Evolutionary conservation across 2,329 filamentous ascomycete genomes (phyloP).

Genomic region (Phialophora tarda): DNA sequence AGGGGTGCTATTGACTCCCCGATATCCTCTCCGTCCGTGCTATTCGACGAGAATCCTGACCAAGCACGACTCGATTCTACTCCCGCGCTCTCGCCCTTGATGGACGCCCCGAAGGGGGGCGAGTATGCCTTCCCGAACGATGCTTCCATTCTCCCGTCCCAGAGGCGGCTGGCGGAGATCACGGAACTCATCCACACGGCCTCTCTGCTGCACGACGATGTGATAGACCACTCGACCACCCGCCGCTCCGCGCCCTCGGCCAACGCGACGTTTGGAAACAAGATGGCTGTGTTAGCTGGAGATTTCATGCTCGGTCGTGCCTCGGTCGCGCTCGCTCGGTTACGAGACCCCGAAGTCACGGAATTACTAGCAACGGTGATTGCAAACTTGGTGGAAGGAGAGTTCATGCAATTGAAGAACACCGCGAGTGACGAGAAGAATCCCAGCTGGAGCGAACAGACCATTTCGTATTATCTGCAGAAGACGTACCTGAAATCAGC

Average conservation of each 20-base stretch:
- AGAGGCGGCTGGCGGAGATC: conserved; percentile 91
- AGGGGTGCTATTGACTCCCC: conserved; percentile 60
- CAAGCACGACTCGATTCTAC: conserved; percentile 35
- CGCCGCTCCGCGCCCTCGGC: conserved; percentile 84
- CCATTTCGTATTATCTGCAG: conserved; percentile 90
- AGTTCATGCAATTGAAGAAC: conserved; percentile 99
- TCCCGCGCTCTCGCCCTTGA: conserved; percentile 57
- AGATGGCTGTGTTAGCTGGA: conserved; percentile 98
- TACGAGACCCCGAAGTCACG: conserved; percentile 91
- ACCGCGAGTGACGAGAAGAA: conserved; percentile 85
- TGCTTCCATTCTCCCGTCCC: conserved; percentile 79
- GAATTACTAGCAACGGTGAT: conserved; percentile 96
- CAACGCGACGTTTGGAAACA: conserved; percentile 96
- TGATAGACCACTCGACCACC: conserved; percentile 89
- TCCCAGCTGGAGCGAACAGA: conserved; percentile 85
- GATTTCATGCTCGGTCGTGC: conserved; percentile 93
- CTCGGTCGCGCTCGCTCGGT: conserved; percentile 86
- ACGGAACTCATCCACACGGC: conserved; percentile 97
- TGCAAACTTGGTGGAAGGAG: conserved; percentile 94
- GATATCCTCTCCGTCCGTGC: conserved; percentile 65
- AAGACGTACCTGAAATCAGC: conserved; percentile 99
- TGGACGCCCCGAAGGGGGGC: conserved; percentile 53
- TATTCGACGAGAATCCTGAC: conserved; percentile 83
- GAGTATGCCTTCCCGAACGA: conserved; percentile 53
- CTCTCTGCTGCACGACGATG: conserved; percentile 95